Evolutionary conservation across 768 basidiomycete genomes (phyloP).

Genomic region (Neoboletus brunneissimus): DNA sequence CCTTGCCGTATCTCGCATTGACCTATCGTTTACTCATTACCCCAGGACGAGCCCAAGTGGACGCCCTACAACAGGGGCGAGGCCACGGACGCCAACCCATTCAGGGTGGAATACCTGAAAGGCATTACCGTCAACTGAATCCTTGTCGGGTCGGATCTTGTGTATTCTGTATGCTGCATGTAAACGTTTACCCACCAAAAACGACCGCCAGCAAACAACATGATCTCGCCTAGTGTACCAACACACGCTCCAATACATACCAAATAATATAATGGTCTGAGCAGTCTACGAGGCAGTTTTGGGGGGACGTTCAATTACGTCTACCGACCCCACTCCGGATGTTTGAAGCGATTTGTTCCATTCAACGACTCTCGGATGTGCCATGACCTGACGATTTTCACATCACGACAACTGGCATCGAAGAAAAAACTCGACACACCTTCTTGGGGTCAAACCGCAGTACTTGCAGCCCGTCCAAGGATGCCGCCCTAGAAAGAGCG

Average conservation of each 20-base stretch:
- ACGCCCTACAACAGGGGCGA: conserved; percentile 63
- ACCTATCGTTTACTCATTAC: background rate
- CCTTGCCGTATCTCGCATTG: background rate
- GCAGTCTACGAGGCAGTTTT: background rate
- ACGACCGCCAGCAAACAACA: background rate
- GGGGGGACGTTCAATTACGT: background rate
- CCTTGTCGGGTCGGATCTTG: background rate
- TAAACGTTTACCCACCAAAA: background rate
- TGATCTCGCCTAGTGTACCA: background rate
- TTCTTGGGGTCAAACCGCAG: conserved; percentile 51
- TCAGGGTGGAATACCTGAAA: conserved; percentile 60
- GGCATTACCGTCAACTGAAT: conserved; percentile 39
- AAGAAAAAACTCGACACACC: conserved; percentile 26
- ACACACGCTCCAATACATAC: conserved; percentile 5
- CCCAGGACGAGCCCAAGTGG: conserved; percentile 91
- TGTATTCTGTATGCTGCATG: background rate
- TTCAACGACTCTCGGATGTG: conserved; percentile 43
- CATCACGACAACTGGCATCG: background rate
- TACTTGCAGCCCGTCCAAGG: conserved; percentile 53
- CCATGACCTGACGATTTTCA: conserved; percentile 34
- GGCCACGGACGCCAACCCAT: conserved; percentile 62
- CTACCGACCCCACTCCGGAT: background rate
- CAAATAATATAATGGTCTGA: background rate
- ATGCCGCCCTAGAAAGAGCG: conserved; percentile 50
- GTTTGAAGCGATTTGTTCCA: conserved; percentile 37